A percentile compares a stretch with the other conserved stretches of the same genome.
Evolutionary conservation across 192 early-diverging fungal species (phyloP).

Genomic region (Coemansia sp.): DNA sequence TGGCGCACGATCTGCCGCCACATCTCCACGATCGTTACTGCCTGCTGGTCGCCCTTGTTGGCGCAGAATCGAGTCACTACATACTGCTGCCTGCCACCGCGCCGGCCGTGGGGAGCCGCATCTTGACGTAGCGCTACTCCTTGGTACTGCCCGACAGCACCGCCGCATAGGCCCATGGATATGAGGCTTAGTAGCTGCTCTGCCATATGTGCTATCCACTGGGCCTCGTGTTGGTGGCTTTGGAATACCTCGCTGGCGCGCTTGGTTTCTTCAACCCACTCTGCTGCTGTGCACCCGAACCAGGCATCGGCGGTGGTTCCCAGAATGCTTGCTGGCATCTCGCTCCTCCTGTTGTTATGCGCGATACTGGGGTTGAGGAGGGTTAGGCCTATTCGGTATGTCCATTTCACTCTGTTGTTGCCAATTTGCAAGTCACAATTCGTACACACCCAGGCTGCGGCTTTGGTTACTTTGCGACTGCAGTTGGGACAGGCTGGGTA

Average conservation of each 20-base stretch:
- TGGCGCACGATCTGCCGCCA: neutral
- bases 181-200: conserved; percentile 5
- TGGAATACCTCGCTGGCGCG: conserved; percentile 3
- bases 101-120: neutral
- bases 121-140: neutral
- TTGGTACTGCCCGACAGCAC: neutral
- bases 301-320: conserved; percentile 17
- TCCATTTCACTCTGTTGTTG: conserved; percentile 17
- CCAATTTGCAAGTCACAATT: conserved; percentile 8
- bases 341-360: neutral
- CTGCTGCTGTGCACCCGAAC: conserved; percentile 33
- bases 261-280: conserved; percentile 26
- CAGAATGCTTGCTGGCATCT: conserved; percentile 7
- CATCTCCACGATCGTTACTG: neutral
- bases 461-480: conserved; percentile 4
- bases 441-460: conserved; percentile 8
- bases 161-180: neutral
- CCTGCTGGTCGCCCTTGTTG: neutral
- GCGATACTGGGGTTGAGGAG: neutral
- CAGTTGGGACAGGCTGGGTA: conserved; percentile 27
- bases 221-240: neutral
- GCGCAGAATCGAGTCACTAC: neutral
- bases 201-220: conserved; percentile 10
- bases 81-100: neutral
- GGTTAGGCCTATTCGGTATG: conserved; percentile 13